Evolutionary conservation across 2,329 filamentous ascomycete genomes (phyloP).

Genomic region (Ascochyta rabiei): DNA sequence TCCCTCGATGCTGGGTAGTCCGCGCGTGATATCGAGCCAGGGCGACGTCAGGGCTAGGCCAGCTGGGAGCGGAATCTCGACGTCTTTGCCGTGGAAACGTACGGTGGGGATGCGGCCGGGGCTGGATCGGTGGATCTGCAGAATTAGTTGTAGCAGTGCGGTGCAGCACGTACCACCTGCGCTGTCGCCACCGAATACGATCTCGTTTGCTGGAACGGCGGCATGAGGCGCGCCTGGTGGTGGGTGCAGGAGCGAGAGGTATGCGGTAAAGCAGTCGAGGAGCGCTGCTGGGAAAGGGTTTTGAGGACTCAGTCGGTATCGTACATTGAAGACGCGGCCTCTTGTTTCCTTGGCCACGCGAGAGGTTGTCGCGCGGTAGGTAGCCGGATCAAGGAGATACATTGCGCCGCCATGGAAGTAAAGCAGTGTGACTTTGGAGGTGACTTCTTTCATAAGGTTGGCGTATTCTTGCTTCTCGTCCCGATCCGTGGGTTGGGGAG

Average conservation of each 20-base stretch:
- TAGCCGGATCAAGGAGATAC: constrained; percentile 72
- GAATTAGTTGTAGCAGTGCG: constrained; percentile 69
- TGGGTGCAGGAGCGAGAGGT: constrained; percentile 75
- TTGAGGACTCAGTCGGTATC: constrained; percentile 77
- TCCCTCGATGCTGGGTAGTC: constrained; percentile 60
- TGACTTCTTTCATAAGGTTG: constrained; percentile 70
- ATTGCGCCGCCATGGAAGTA: constrained; percentile 81
- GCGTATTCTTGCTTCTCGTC: constrained; percentile 69
- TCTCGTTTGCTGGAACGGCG: constrained; percentile 67
- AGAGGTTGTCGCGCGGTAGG: constrained; percentile 65
- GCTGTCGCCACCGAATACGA: constrained; percentile 76
- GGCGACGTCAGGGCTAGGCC: constrained; percentile 68
- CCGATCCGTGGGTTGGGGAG: constrained; percentile 58
- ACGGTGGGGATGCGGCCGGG: constrained; percentile 55
- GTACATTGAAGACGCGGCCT: constrained; percentile 72
- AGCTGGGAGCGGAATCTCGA: constrained; percentile 69
- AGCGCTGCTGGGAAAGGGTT: constrained; percentile 76
- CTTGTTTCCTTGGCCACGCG: constrained; percentile 69
- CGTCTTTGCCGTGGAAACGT: constrained; percentile 64
- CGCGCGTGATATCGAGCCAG: constrained; percentile 74
- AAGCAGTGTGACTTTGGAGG: constrained; percentile 67
- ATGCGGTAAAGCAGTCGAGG: constrained; percentile 74
- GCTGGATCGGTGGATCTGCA: constrained; percentile 62
- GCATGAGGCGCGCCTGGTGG: constrained; percentile 70
- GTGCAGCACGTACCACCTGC: constrained; percentile 76